phyloP scores from a whole-genome alignment of 1,284 basidiomycete species.

The Coriolopsis trogii region DNA sequence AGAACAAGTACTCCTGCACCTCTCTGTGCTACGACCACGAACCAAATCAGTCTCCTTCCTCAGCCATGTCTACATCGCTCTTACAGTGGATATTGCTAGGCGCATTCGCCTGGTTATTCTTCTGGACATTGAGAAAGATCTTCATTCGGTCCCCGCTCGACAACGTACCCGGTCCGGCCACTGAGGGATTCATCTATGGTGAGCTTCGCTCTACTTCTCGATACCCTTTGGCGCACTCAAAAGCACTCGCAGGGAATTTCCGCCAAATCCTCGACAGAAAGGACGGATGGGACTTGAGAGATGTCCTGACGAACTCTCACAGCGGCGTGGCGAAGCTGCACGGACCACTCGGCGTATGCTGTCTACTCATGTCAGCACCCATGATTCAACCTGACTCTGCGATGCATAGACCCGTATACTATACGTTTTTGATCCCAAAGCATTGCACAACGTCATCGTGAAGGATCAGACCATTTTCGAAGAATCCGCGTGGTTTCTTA shows the following conservation, averaged over 20 bases:
- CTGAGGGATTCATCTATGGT: conserved; percentile 16
- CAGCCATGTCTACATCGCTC: neutral
- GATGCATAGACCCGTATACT: conserved; percentile 13
- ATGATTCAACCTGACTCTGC: neutral
- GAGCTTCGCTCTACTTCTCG: no score
- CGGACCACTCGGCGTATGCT: conserved; percentile 16
- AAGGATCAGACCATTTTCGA: conserved; percentile 24
- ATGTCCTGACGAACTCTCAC: conserved; percentile 8
- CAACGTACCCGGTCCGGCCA: conserved; percentile 18
- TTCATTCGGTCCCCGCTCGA: conserved; percentile 17
- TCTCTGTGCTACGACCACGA: no score
- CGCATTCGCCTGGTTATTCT: conserved; percentile 11
- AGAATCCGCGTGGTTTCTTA: conserved; percentile 17
- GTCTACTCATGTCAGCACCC: neutral
- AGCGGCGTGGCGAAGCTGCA: conserved; percentile 12
- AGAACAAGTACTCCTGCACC: no score
- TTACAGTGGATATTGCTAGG: neutral
- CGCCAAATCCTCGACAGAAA: conserved; percentile 13
- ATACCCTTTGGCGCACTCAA: no score
- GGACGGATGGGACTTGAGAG: conserved; percentile 24
- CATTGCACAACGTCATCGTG: conserved; percentile 19
- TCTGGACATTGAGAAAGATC: conserved; percentile 14
- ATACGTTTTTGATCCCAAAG: conserved; percentile 22
- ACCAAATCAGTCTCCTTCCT: no score
- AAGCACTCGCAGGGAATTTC: conserved; percentile 23